Evolutionary conservation across 345 rosid genomes (phyloP).

Genomic region (Salix koriyanagi): DNA sequence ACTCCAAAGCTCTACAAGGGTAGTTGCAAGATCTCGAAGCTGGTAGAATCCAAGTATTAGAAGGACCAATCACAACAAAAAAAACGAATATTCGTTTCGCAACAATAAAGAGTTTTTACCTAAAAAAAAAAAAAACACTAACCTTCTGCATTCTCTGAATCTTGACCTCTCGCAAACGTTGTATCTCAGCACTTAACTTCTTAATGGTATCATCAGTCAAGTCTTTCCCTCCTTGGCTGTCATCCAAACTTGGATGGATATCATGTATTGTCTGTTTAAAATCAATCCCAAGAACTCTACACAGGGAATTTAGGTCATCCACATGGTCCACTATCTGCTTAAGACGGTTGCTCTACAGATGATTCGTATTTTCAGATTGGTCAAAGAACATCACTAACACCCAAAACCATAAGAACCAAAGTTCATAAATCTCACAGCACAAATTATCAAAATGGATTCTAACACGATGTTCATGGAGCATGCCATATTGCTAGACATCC

Average conservation of each 20-base stretch:
- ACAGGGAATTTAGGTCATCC: conserved; percentile 42
- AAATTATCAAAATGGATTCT: neutral
- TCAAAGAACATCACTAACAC: neutral
- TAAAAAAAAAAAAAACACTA: neutral
- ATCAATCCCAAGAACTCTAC: conserved; percentile 76
- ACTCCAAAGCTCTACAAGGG: conserved; percentile 65
- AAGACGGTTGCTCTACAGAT: conserved; percentile 59
- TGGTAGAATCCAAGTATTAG: neutral
- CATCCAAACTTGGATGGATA: conserved; percentile 55
- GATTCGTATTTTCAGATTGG: neutral
- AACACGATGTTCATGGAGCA: no score
- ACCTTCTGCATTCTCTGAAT: conserved; percentile 90
- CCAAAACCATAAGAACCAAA: neutral
- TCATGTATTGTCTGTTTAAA: conserved; percentile 47
- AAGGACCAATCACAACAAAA: neutral
- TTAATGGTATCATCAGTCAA: conserved; percentile 56
- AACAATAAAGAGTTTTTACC: neutral
- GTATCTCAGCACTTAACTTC: conserved; percentile 40
- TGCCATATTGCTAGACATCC: no score
- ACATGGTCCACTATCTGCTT: conserved; percentile 54
- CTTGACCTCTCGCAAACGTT: conserved; percentile 62
- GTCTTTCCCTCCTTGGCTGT: conserved; percentile 46
- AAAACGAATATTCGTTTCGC: neutral
- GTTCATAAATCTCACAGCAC: neutral
- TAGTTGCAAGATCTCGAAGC: conserved; percentile 50